Evolutionary conservation across 2,329 filamentous ascomycete species (phyloP), one percentile per base, ranked within the genome.

Genomic region (Colletotrichum tropicicola): DNA sequence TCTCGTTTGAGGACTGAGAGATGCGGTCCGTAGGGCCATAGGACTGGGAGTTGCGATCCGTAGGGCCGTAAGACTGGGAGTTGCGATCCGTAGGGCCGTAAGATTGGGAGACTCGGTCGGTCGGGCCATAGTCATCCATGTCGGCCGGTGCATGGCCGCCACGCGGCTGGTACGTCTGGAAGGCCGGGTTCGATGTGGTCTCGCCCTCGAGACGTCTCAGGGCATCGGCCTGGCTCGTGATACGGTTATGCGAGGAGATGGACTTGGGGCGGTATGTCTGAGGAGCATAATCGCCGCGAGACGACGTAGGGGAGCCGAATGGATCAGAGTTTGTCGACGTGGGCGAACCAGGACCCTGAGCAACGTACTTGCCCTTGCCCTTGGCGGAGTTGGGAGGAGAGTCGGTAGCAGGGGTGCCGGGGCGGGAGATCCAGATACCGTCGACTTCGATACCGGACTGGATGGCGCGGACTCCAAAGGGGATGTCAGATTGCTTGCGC

Each of bases 391-490:
- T 59, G 32, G 62, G 57, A 47, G 56, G 49, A 23, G 55, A 52
- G 17, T 61, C 61, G 32, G 23, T 30, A n/a, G 52, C 72, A 10
- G 82, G 80, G 10, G 81, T 82, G 9, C 79, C 77, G 45, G 83
- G 82, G 54, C 82, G 80, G 23, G 88, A 90, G 52, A 92, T 88
- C 90, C 91, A 93, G 53, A 98, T 94, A 4, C 93, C 94, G 68
- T 97, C 92, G 7, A 97, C 87, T 73, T 95, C 87, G 44, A 97
- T 83, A 6, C 94, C 94, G 70, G 87, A 91, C 75, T 97, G 91
- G 48, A 98, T 87, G 6, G 94, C 94, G 70, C 92, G 89, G 56
- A 96, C 88, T 19, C 95, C 94, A 72, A 98, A 98, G 0, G 93
- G 94, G 35, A 97, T 87, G 6, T 75, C 68, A 8, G 41, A 49